Percentiles rank a stretch among this genome's conserved stretches.
These are phyloP conservation scores for Micractinium conductrix DNA, from an alignment of 139 green algal species.

Conservation along the genomic window DNA sequence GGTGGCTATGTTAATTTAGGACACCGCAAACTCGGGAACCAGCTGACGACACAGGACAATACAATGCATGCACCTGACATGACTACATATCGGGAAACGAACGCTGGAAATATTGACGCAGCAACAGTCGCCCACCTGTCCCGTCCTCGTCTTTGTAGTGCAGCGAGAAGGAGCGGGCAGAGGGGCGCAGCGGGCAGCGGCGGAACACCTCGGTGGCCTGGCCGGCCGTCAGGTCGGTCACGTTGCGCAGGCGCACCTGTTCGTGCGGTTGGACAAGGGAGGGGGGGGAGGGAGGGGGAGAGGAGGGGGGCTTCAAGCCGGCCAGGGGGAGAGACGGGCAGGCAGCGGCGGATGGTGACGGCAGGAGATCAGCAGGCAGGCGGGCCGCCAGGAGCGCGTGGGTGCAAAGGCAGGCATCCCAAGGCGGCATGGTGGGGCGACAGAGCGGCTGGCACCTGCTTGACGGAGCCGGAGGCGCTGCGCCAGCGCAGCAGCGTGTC, in stretches of 20 bases:
- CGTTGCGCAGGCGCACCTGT: slow-evolving; percentile 40
- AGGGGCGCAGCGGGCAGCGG: slow-evolving; percentile 55
- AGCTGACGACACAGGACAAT: too few relatives aligned
- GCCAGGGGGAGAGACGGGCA: too few relatives aligned
- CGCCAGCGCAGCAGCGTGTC: slow-evolving; percentile 75
- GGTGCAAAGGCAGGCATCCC: too few relatives aligned
- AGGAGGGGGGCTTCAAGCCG: background rate
- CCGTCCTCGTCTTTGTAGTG: slow-evolving; percentile 68
- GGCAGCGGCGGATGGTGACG: too few relatives aligned
- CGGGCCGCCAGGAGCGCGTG: too few relatives aligned
- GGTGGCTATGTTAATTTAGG: too few relatives aligned
- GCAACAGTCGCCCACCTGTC: too few relatives aligned
- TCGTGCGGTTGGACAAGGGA: background rate
- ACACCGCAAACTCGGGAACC: too few relatives aligned
- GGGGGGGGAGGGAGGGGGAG: background rate
- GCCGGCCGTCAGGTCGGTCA: slow-evolving; percentile 55
- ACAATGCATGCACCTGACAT: too few relatives aligned
- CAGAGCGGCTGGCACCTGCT: slow-evolving; percentile 32
- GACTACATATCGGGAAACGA: too few relatives aligned
- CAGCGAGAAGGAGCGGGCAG: slow-evolving; percentile 72
- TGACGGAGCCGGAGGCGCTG: slow-evolving; percentile 41
- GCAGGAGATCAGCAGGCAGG: too few relatives aligned
- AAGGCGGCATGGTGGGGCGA: background rate
- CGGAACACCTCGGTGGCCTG: slow-evolving; percentile 75
- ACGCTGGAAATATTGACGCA: too few relatives aligned